Evolutionary conservation across 108 stramenopile species (phyloP).

Genomic region (Discostella pseudostelligera): DNA sequence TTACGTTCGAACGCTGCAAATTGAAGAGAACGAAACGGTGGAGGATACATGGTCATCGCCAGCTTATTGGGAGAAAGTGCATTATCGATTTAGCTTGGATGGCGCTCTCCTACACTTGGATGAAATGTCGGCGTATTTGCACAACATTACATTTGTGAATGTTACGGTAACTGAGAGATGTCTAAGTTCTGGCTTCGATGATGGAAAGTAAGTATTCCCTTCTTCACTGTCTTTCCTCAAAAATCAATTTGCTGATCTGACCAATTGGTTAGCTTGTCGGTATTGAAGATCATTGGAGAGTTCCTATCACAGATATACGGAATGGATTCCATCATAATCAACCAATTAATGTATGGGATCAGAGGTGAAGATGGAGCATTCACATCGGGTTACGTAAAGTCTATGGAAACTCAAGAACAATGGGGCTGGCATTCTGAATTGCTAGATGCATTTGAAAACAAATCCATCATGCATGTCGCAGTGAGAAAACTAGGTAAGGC

Average conservation of each 20-base stretch:
- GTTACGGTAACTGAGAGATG: slow-evolving; percentile 54
- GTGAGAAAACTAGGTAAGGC: slow-evolving; percentile 36
- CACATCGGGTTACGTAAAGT: slow-evolving; percentile 34
- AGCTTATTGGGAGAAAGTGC: slow-evolving; percentile 45
- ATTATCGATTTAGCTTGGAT: slow-evolving; percentile 48
- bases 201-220: slow-evolving; percentile 31
- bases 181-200: slow-evolving; percentile 48
- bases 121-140: slow-evolving; percentile 30
- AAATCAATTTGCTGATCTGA: neutral
- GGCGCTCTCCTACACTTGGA: slow-evolving; percentile 49
- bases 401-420: slow-evolving; percentile 50
- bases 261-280: slow-evolving; percentile 16
- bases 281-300: slow-evolving; percentile 32
- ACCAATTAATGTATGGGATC: slow-evolving; percentile 71
- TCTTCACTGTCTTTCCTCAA: neutral
- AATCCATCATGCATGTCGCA: slow-evolving; percentile 23
- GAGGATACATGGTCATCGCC: slow-evolving; percentile 29
- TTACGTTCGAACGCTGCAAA: neutral
- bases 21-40: neutral
- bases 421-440: slow-evolving; percentile 57
- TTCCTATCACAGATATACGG: slow-evolving; percentile 56
- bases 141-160: slow-evolving; percentile 52
- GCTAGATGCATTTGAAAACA: slow-evolving; percentile 37
- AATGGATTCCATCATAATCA: slow-evolving; percentile 65
- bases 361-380: slow-evolving; percentile 28